A percentile compares a stretch with the other conserved stretches of the same genome.
Evolutionary conservation across 768 basidiomycete genomes (phyloP).

Genomic region (Russula earlei): DNA sequence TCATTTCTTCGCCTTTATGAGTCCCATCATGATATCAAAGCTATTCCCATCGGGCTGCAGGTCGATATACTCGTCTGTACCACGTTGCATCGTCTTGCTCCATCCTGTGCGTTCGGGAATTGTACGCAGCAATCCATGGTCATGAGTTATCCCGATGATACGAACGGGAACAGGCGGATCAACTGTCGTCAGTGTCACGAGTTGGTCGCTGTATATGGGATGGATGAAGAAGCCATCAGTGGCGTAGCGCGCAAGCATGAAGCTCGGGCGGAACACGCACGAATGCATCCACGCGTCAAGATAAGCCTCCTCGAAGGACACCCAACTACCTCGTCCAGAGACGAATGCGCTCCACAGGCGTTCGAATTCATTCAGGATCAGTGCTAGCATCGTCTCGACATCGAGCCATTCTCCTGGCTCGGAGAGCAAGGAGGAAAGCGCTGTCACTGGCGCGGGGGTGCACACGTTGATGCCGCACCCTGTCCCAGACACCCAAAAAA

Average conservation of each 20-base stretch:
- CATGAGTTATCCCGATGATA: conserved; percentile 77
- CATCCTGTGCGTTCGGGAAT: conserved; percentile 42
- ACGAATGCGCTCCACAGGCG: conserved; percentile 70
- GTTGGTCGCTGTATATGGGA: conserved; percentile 50
- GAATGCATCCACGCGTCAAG: conserved; percentile 82
- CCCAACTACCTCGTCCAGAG: conserved; percentile 57
- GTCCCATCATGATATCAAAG: conserved; percentile 87
- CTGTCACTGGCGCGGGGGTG: conserved; percentile 74
- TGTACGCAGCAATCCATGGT: conserved; percentile 82
- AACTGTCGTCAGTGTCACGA: conserved; percentile 72
- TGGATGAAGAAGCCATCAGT: neutral
- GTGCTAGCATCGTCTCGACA: conserved; percentile 68
- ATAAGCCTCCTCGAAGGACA: conserved; percentile 73
- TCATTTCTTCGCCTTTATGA: conserved; percentile 51
- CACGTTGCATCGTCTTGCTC: conserved; percentile 19
- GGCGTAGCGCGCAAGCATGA: neutral
- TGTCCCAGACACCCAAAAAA: conserved; percentile 24
- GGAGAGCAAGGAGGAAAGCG: conserved; percentile 62
- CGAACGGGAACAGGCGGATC: conserved; percentile 61
- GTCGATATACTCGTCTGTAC: conserved; percentile 56
- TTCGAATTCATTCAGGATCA: conserved; percentile 70
- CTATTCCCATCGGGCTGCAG: conserved; percentile 96
- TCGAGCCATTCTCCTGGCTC: conserved; percentile 36
- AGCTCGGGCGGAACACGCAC: conserved; percentile 40
- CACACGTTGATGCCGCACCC: conserved; percentile 87